phyloP scores from a whole-genome alignment of 495 filamentous ascomycete genomes.

The Coniosporium apollinis region DNA sequence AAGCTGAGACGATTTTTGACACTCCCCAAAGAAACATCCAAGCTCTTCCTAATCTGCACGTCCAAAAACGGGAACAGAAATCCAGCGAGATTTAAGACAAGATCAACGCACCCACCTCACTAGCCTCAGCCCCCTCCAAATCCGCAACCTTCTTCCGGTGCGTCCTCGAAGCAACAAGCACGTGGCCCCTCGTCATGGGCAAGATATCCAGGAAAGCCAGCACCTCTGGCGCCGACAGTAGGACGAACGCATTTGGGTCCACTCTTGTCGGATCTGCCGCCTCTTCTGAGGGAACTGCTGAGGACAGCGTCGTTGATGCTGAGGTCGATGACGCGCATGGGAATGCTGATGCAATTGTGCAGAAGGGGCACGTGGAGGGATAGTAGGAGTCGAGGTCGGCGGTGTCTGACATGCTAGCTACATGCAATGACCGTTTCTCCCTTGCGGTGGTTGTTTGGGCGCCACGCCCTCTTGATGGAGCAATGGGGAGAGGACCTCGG shows the following conservation, averaged over 20 bases:
- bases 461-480: too few relatives aligned
- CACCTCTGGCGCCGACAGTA: constrained; percentile 55
- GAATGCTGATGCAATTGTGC: constrained; percentile 35
- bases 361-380: constrained; percentile 43
- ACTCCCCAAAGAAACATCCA: too few relatives aligned
- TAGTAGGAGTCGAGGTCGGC: constrained; percentile 6
- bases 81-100: too few relatives aligned
- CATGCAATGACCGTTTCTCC: too few relatives aligned
- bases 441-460: too few relatives aligned
- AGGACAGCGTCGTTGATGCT: constrained; percentile 7
- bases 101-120: constrained; percentile 26
- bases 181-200: constrained; percentile 62
- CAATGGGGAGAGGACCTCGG: too few relatives aligned
- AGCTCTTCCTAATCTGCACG: too few relatives aligned
- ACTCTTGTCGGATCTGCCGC: constrained; percentile 12
- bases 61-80: too few relatives aligned
- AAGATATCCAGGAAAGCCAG: constrained; percentile 84
- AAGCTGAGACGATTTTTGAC: too few relatives aligned
- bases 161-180: constrained; percentile 53
- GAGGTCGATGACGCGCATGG: constrained; percentile 11
- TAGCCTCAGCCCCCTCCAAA: constrained; percentile 45
- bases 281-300: constrained; percentile 16
- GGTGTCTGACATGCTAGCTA: too few relatives aligned
- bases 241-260: constrained; percentile 33
- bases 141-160: constrained; percentile 62